These are phyloP conservation scores for Lotmaria passim DNA, from an alignment of 208 protist species.

Conservation along the genomic window DNA sequence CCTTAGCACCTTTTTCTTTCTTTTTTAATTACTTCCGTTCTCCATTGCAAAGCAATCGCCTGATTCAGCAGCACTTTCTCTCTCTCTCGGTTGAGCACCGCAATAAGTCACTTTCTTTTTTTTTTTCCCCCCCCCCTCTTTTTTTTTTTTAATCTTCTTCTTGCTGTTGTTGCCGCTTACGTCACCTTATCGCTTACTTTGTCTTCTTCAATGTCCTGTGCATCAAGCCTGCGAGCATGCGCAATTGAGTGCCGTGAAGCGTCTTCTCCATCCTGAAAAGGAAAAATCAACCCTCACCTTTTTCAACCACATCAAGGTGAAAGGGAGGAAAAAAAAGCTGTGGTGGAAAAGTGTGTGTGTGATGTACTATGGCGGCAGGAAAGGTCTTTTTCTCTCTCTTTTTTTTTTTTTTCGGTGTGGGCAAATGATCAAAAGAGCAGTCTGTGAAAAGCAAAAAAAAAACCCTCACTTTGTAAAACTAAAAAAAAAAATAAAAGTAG, in stretches of 20 bases:
- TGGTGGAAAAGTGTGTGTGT: no score
- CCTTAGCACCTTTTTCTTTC: neutral
- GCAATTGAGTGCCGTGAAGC: no score
- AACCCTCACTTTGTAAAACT: no score
- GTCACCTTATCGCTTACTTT: no score
- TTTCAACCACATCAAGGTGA: neutral
- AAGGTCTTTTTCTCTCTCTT: no score
- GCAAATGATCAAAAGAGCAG: no score
- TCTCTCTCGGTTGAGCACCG: neutral
- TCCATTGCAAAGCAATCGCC: no score
- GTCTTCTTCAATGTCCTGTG: no score
- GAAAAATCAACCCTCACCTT: neutral
- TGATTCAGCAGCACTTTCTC: neutral
- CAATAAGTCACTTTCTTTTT: neutral
- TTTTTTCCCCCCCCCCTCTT: neutral
- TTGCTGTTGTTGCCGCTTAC: no score
- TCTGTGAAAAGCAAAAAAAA: no score
- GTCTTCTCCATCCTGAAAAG: neutral
- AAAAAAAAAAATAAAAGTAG: neutral
- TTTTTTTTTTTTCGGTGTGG: neutral
- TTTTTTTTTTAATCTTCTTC: neutral
- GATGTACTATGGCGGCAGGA: no score
- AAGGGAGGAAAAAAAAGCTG: neutral
- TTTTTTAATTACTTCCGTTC: neutral
- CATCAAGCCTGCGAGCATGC: no score